A percentile compares a stretch with the other conserved stretches of the same genome.
Evolutionary conservation across 768 basidiomycete genomes (phyloP).

Genomic region (Leccinum fibrillosum): DNA sequence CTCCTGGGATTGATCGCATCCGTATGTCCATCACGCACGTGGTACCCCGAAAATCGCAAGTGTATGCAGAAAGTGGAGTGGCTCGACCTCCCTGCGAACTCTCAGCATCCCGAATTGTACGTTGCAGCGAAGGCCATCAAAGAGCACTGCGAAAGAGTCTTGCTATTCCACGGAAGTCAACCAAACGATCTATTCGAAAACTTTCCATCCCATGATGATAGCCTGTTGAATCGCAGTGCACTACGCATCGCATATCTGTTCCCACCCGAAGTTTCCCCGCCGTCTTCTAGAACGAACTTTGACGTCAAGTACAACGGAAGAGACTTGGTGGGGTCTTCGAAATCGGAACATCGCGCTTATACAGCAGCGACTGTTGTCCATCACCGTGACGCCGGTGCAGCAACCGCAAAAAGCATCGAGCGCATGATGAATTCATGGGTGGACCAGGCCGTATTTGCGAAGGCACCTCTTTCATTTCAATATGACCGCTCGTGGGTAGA

Average conservation of each 20-base stretch:
- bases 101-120: constrained; percentile 34
- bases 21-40: constrained; percentile 35
- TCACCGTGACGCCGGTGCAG: not conserved
- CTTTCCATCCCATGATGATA: constrained; percentile 5
- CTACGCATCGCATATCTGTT: constrained; percentile 13
- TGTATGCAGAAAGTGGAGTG: constrained; percentile 41
- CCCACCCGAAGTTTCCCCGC: constrained; percentile 8
- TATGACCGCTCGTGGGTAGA: constrained; percentile 31
- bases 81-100: constrained; percentile 19
- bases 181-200: not conserved
- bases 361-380: constrained; percentile 9
- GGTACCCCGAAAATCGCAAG: constrained; percentile 35
- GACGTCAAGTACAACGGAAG: constrained; percentile 15
- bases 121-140: constrained; percentile 27
- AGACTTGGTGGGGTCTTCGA: not conserved
- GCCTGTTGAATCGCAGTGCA: constrained; percentile 19
- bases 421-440: constrained; percentile 10
- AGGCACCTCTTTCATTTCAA: constrained; percentile 7
- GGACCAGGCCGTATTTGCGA: not conserved
- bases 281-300: not conserved
- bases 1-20: constrained; percentile 33
- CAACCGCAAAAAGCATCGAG: not conserved
- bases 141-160: constrained; percentile 19
- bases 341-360: constrained; percentile 18
- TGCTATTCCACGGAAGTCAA: constrained; percentile 6